Percentiles rank a stretch among this genome's conserved stretches.
Evolutionary conservation across 495 filamentous ascomycete genomes (phyloP).

Genomic region (Lentithecium fluviatile): DNA sequence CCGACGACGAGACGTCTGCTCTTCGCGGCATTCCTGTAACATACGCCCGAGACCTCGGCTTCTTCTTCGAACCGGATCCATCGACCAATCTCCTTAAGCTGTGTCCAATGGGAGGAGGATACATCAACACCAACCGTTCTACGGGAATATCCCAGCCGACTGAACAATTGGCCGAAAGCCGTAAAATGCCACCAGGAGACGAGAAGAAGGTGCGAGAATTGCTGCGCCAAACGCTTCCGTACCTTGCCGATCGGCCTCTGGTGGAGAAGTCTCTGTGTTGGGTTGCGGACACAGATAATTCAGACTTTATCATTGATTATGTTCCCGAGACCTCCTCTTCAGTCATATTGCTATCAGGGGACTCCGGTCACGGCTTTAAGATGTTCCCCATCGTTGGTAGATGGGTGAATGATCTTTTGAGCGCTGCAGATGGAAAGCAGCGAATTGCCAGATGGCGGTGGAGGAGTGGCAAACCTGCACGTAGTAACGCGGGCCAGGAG

Average conservation of each 20-base stretch:
- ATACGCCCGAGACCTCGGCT: constrained; percentile 56
- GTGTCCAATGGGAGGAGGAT: constrained; percentile 55
- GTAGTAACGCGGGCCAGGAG: no score
- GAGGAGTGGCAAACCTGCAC: constrained; percentile 10
- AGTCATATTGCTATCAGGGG: constrained; percentile 50
- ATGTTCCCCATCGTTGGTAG: constrained; percentile 56
- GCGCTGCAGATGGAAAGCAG: constrained; percentile 39
- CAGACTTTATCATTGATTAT: constrained; percentile 57
- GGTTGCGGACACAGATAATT: constrained; percentile 57
- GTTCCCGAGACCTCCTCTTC: constrained; percentile 49
- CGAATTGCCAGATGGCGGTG: constrained; percentile 47
- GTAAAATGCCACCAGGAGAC: constrained; percentile 52
- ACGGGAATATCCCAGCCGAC: constrained; percentile 36
- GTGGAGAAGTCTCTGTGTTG: constrained; percentile 54
- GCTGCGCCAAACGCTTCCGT: constrained; percentile 52
- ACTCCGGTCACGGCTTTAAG: constrained; percentile 58
- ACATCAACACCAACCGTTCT: constrained; percentile 44
- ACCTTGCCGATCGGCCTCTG: constrained; percentile 51
- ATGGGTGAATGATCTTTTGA: constrained; percentile 47
- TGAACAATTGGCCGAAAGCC: constrained; percentile 22
- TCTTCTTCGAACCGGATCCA: constrained; percentile 60
- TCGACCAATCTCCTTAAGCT: constrained; percentile 56
- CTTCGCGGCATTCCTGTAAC: constrained; percentile 57
- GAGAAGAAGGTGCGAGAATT: constrained; percentile 49
- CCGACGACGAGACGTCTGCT: constrained; percentile 49